These are phyloP conservation scores for Mycena epipterygia DNA, from an alignment of 768 basidiomycete genomes.

Conservation along the genomic window DNA sequence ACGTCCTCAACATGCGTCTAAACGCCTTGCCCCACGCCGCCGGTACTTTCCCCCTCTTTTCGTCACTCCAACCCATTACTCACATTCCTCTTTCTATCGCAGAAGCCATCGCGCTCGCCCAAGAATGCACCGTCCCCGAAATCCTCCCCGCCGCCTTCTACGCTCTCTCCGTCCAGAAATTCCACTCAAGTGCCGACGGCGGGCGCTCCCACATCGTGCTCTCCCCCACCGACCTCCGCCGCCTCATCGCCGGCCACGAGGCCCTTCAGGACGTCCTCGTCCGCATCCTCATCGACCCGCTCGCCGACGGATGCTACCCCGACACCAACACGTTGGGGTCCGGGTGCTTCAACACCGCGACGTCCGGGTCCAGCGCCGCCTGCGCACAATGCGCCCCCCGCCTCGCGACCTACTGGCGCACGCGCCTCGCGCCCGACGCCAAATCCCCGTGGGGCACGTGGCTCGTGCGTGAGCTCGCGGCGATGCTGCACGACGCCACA, in stretches of 20 bases:
- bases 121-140: slow-evolving; percentile 50
- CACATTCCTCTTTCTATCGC: background rate
- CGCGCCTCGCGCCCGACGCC: slow-evolving; percentile 25
- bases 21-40: slow-evolving; percentile 46
- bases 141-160: slow-evolving; percentile 58
- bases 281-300: slow-evolving; percentile 33
- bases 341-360: too few relatives aligned
- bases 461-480: slow-evolving; percentile 24
- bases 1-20: slow-evolving; percentile 43
- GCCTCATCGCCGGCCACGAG: slow-evolving; percentile 49
- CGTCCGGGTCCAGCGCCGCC: slow-evolving; percentile 19
- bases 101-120: slow-evolving; percentile 53
- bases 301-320: too few relatives aligned
- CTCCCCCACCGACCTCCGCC: slow-evolving; percentile 43
- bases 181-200: slow-evolving; percentile 42
- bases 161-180: slow-evolving; percentile 50
- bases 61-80: background rate
- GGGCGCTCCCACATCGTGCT: slow-evolving; percentile 47
- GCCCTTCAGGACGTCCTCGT: slow-evolving; percentile 42
- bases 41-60: slow-evolving; percentile 38
- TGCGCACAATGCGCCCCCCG: slow-evolving; percentile 29
- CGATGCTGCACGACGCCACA: slow-evolving; percentile 32
- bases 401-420: slow-evolving; percentile 30
- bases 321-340: too few relatives aligned
- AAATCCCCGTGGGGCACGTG: slow-evolving; percentile 28